Evolutionary conservation across 225 moss, liverwort and hornwort genomes (phyloP), one percentile per base, ranked within the genome.

Genomic region (Antitrichia curtipendula): DNA sequence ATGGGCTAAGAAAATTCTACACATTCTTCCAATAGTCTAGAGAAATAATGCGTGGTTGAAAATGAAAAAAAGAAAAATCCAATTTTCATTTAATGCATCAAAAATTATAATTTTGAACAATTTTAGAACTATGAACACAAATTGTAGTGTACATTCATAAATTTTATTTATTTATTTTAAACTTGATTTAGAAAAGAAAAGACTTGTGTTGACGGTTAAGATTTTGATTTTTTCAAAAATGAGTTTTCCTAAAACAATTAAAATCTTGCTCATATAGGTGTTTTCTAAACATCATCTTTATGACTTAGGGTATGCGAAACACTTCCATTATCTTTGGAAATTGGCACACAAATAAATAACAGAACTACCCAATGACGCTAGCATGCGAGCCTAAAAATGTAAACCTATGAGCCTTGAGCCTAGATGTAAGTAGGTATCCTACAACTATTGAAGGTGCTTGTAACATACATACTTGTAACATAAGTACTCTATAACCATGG

Each of bases 181-280:
- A 62, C 1, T 2, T 36, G 2, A 16, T 65, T 21, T 65, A 12
- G 11, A n/a, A 2, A 21, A 11, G 1, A 1, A n/a, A 23, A 36
- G 9, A 21, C 20, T n/a, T n/a, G 8, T 11, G 1, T 36, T n/a
- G n/a, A 36, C 6, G 1, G 0, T 31, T n/a, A 12, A 12, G 2
- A n/a, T n/a, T n/a, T 11, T 36, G 3, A 36, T 19, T 19, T 36
- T 65, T 20, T 4, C 6, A n/a, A 65, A 36, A 65, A 36, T 6
- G 12, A 12, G 2, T 36, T 20, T 11, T 19, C 2, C 9, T 7
- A 38, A n/a, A 66, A 7, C 3, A n/a, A 66, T n/a, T n/a, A 3
- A n/a, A n/a, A 28, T 65, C n/a, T 16, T 20, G 1, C 3, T 34
- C 17, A 63, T 34, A 0, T 11, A 63, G 2, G 32, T 31, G 5